Evolutionary conservation across 2,329 filamentous ascomycete species (phyloP), one percentile per base, ranked within the genome.

Genomic region (Ascomycota sp.): DNA sequence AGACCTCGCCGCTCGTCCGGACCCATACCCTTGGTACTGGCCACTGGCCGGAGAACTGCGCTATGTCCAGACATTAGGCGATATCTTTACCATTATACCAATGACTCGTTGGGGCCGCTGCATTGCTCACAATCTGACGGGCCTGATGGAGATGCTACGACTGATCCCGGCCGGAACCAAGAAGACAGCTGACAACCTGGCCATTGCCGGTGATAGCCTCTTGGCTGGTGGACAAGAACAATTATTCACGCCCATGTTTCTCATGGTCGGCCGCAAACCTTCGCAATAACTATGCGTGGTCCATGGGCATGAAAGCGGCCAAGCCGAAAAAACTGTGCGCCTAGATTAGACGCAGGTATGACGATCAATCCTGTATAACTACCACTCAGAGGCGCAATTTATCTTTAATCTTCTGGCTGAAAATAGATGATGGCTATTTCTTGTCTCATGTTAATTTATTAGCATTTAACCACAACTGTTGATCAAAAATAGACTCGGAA

Each of bases 231-330:
- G 74, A 27, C 70, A 72, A 53, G 66, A 84, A 61, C 79, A 92
- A 55, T 68, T 95, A n/a, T 95, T 95, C 59, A 95, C 86, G 2
- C 86, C 86, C 36, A 95, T 95, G 86, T 93, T 92, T 60, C 63
- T 95, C 50, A 93, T 93, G 81, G 71, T 93, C 38, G 86, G 72
- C 39, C 73, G 80, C 58, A 93, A 93, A 66, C 82, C 86, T 34
- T 43, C 35, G 25, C 29, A 40, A 33, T 44, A 39, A 36, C 16
- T 21, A 21, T 21, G 16, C 16, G 3, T 5, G 16, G 16, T 21
- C 16, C 16, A 21, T 21, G 16, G 16, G 16, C 16, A 5, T 21
- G 16, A 21, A 21, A 21, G 16, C 3, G 16, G 16, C 16, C 16
- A 21, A 21, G 5, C 16, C 16, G 5, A 21, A 21, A 21, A 21